Evolutionary conservation across 2,329 filamentous ascomycete species (phyloP).

Genomic region (Golovinomyces cichoracearum): DNA sequence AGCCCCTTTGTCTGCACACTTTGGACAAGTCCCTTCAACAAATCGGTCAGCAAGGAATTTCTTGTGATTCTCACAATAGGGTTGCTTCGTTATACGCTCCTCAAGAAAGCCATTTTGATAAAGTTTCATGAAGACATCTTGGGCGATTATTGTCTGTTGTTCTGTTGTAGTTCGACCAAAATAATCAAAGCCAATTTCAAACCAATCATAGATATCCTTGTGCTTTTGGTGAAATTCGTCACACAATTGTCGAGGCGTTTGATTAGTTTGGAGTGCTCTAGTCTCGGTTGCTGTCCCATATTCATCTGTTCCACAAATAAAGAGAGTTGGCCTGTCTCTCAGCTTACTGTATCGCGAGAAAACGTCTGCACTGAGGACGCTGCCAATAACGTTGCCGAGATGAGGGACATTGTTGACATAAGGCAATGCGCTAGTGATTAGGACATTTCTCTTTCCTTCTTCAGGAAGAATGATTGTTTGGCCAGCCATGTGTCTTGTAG

Average conservation of each 20-base stretch:
- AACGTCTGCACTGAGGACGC: constrained; percentile 69
- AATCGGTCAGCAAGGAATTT: constrained; percentile 68
- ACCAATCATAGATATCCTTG: constrained; percentile 84
- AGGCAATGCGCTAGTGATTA: constrained; percentile 76
- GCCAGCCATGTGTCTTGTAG: constrained; percentile 9
- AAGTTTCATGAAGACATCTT: constrained; percentile 72
- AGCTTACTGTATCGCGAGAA: constrained; percentile 62
- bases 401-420: constrained; percentile 64
- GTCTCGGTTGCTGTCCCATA: constrained; percentile 93
- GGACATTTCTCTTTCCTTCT: constrained; percentile 56
- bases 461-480: constrained; percentile 30
- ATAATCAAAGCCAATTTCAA: constrained; percentile 79
- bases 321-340: constrained; percentile 54
- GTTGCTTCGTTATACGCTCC: constrained; percentile 67
- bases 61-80: constrained; percentile 59
- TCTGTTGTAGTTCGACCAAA: constrained; percentile 79
- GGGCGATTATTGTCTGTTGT: constrained; percentile 76
- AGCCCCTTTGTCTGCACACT: constrained; percentile 46
- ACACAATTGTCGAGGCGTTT: constrained; percentile 63
- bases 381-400: constrained; percentile 69
- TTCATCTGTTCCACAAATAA: constrained; percentile 72
- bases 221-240: constrained; percentile 81
- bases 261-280: constrained; percentile 68
- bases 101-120: constrained; percentile 69
- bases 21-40: constrained; percentile 53